Conservation (phyloP, 129 eudicot genomes). For the Scalesia atractyloides region DNA sequence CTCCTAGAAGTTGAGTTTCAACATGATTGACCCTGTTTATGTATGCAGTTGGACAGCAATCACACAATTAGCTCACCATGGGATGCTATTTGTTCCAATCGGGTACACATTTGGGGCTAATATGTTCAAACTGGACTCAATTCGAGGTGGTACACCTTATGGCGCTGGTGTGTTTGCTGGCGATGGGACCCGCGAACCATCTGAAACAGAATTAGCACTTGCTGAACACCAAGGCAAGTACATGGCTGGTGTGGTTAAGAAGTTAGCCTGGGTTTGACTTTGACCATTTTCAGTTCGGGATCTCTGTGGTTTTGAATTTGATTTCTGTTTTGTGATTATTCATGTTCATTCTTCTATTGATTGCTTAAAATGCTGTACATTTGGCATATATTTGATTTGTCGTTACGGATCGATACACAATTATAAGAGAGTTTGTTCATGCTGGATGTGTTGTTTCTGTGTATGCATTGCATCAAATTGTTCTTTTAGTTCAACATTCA, state of each 20-base stretch:
- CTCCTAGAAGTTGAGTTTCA: too few species aligned
- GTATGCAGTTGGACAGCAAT: conserved; percentile 87
- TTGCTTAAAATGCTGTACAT: conserved; percentile 25
- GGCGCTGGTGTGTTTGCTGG: conserved; percentile 98
- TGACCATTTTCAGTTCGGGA: conserved; percentile 29
- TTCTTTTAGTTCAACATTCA: neutral
- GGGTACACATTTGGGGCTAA: conserved; percentile 95
- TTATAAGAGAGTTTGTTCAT: conserved; percentile 17
- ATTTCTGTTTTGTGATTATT: conserved; percentile 24
- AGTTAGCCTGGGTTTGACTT: conserved; percentile 51
- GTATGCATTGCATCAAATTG: neutral
- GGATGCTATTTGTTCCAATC: conserved; percentile 90
- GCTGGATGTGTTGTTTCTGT: conserved; percentile 24
- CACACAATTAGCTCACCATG: conserved; percentile 89
- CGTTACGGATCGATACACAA: conserved; percentile 2
- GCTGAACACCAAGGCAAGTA: conserved; percentile 98
- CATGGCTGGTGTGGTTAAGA: conserved; percentile 82
- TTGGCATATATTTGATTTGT: conserved; percentile 29
- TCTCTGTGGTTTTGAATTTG: conserved; percentile 21
- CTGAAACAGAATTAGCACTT: conserved; percentile 77
- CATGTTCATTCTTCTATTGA: conserved; percentile 16
- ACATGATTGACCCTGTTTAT: neutral
- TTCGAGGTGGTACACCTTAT: conserved; percentile 80
- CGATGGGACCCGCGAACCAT: conserved; percentile 81
- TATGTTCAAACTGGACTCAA: conserved; percentile 84